Percentiles rank a stretch among this genome's conserved stretches.
phyloP scores from a whole-genome alignment of 2,329 filamentous ascomycete genomes.

The Aspergillus tanneri region DNA sequence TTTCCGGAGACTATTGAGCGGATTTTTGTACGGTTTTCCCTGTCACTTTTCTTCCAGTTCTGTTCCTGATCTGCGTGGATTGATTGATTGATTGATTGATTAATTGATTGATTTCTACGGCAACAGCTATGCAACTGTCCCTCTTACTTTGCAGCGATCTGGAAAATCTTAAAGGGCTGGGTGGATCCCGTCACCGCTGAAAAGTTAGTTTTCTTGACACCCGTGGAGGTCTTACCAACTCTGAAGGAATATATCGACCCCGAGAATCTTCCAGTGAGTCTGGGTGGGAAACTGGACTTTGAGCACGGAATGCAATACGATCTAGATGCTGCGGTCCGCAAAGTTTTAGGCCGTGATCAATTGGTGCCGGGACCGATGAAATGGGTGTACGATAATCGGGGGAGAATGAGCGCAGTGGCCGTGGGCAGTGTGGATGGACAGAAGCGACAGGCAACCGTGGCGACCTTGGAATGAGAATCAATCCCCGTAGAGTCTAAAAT shows the following conservation, averaged over 20 bases:
- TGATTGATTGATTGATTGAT: background rate
- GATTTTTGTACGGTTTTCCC: slow-evolving; percentile 19
- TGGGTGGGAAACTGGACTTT: slow-evolving; percentile 23
- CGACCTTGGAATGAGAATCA: slow-evolving; percentile 4
- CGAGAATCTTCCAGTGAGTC: slow-evolving; percentile 20
- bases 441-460: slow-evolving; percentile 11
- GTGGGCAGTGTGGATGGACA: slow-evolving; percentile 18
- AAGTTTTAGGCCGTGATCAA: slow-evolving; percentile 6
- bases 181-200: slow-evolving; percentile 28
- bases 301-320: slow-evolving; percentile 22
- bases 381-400: slow-evolving; percentile 16
- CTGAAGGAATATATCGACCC: slow-evolving; percentile 20
- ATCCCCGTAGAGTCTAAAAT: no score
- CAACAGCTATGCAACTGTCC: slow-evolving; percentile 27
- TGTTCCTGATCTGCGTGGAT: background rate
- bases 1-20: slow-evolving; percentile 28
- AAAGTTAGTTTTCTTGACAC: slow-evolving; percentile 23
- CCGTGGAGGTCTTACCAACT: slow-evolving; percentile 14
- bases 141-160: slow-evolving; percentile 24
- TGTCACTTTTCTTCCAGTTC: background rate
- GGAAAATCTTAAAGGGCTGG: slow-evolving; percentile 25
- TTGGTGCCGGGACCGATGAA: slow-evolving; percentile 20
- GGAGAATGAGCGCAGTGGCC: slow-evolving; percentile 15
- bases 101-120: background rate
- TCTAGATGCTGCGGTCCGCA: slow-evolving; percentile 15